phyloP scores from a whole-genome alignment of 169 alveolate genomes.

The Fabrea salina region DNA sequence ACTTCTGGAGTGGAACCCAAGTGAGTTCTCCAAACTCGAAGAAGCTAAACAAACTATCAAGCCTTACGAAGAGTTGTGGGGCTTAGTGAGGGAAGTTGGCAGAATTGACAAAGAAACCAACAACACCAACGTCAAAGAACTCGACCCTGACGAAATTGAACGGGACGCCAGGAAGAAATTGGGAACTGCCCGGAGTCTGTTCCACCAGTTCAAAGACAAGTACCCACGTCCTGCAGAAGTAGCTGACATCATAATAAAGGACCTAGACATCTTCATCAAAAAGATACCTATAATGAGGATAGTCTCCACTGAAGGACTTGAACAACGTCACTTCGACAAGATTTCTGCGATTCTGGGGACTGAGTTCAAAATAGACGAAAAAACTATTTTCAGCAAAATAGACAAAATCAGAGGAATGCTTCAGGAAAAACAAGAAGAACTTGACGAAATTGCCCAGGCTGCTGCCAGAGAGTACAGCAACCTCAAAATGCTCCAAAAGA shows the following conservation, averaged over 20 bases:
- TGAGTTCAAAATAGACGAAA: slow-evolving; percentile 66
- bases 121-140: slow-evolving; percentile 27
- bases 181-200: slow-evolving; percentile 45
- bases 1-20: slow-evolving; percentile 60
- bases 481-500: slow-evolving; percentile 44
- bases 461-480: slow-evolving; percentile 61
- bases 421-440: slow-evolving; percentile 38
- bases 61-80: slow-evolving; percentile 77
- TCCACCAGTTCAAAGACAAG: neutral
- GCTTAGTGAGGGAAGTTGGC: slow-evolving; percentile 35
- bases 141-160: slow-evolving; percentile 76
- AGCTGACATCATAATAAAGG: neutral
- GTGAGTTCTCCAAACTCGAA: slow-evolving; percentile 63
- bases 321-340: slow-evolving; percentile 81
- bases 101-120: slow-evolving; percentile 36
- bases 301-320: slow-evolving; percentile 73
- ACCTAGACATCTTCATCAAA: slow-evolving; percentile 38
- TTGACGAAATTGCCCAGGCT: slow-evolving; percentile 57
- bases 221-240: slow-evolving; percentile 20
- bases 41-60: slow-evolving; percentile 51
- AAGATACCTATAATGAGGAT: slow-evolving; percentile 61
- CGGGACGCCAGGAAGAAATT: slow-evolving; percentile 62
- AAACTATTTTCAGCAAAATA: slow-evolving; percentile 41
- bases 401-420: too few relatives aligned
- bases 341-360: slow-evolving; percentile 62